Conservation (phyloP, 2,329 filamentous ascomycete genomes). For the Aspergillus sp. region DNA sequence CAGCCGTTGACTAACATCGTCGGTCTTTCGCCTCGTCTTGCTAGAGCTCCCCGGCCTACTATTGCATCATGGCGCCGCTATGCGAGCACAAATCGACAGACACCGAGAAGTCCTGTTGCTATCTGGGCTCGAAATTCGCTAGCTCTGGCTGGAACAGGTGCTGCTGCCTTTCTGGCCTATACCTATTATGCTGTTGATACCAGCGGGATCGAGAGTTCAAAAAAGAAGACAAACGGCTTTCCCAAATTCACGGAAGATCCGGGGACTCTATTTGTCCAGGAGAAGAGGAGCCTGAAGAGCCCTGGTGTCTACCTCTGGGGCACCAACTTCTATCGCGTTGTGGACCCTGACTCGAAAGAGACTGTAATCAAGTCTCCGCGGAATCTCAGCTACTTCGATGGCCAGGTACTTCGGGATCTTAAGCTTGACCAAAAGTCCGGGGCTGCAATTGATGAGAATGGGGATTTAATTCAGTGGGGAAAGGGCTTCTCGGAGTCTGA, state of each 20-base stretch:
- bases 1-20: conserved; percentile 15
- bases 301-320: conserved; percentile 94
- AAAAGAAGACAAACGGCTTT: conserved; percentile 14
- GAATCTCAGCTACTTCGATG: conserved; percentile 74
- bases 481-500: conserved; percentile 60
- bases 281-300: conserved; percentile 69
- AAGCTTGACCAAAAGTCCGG: conserved; percentile 77
- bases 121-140: conserved; percentile 26
- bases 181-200: conserved; percentile 19
- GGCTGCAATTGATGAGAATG: conserved; percentile 77
- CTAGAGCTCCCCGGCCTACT: conserved; percentile 10
- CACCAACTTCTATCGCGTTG: conserved; percentile 75
- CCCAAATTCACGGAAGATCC: conserved; percentile 49
- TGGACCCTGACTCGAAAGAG: conserved; percentile 73
- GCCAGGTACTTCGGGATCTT: conserved; percentile 72
- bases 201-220: conserved; percentile 11
- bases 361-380: conserved; percentile 69
- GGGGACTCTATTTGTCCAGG: conserved; percentile 79
- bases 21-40: conserved; percentile 15
- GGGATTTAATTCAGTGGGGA: conserved; percentile 90
- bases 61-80: conserved; percentile 22
- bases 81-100: conserved; percentile 17
- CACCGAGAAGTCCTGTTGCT: conserved; percentile 10
- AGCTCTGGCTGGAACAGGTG: conserved; percentile 23
- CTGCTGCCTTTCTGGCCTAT: conserved; percentile 25